Evolutionary conservation across 108 stramenopile genomes (phyloP).

Genomic region (Tribonema minus): DNA sequence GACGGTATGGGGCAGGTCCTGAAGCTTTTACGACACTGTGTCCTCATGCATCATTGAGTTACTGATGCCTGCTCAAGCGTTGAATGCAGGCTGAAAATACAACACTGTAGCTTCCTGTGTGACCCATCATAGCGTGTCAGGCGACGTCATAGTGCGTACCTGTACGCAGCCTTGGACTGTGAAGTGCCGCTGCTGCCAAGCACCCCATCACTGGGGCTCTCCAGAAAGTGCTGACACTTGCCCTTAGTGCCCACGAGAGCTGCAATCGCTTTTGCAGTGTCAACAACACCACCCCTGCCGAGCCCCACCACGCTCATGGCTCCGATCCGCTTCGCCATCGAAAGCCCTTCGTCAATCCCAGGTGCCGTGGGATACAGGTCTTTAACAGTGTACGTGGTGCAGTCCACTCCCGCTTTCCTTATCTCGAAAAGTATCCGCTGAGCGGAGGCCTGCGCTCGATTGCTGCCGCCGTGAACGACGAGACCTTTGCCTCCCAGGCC

Average conservation of each 20-base stretch:
- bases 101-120: background rate
- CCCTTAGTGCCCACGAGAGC: constrained; percentile 26
- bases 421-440: too few relatives aligned
- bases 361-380: constrained; percentile 12
- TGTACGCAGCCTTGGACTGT: too few relatives aligned
- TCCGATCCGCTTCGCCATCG: constrained; percentile 31
- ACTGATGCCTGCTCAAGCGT: too few relatives aligned
- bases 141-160: too few relatives aligned
- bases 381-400: constrained; percentile 4
- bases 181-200: too few relatives aligned
- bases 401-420: constrained; percentile 12
- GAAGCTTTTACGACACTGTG: too few relatives aligned
- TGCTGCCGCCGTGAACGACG: too few relatives aligned
- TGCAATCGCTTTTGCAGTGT: constrained; percentile 28
- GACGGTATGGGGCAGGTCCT: too few relatives aligned
- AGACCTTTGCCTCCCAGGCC: too few relatives aligned
- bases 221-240: constrained; percentile 17
- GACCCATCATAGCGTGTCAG: background rate
- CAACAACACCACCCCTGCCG: constrained; percentile 25
- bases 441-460: too few relatives aligned
- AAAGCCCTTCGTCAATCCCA: constrained; percentile 30
- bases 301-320: constrained; percentile 12
- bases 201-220: constrained; percentile 19
- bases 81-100: background rate
- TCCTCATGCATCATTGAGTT: too few relatives aligned